phyloP scores from a whole-genome alignment of 2,329 filamentous ascomycete genomes.

The Aspergillus neotritici region DNA sequence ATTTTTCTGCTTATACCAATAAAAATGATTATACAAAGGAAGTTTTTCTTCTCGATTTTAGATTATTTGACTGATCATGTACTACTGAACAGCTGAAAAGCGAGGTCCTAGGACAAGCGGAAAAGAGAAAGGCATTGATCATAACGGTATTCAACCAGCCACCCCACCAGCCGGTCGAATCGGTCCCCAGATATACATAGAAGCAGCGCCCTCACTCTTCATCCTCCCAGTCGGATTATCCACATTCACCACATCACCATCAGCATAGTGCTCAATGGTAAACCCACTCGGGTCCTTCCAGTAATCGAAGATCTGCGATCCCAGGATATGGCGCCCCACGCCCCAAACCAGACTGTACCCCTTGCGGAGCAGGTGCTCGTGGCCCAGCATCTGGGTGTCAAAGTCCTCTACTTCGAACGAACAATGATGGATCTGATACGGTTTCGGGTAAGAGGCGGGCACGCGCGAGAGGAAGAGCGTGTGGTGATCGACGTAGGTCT shows the following conservation, averaged over 20 bases:
- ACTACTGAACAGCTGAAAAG: no score
- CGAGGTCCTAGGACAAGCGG: no score
- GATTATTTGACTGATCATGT: no score
- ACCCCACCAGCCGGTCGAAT: no score
- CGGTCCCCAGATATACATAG: conserved; percentile 41
- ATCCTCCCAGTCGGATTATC: conserved; percentile 44
- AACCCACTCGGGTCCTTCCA: conserved; percentile 61
- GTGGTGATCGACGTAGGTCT: conserved; percentile 51
- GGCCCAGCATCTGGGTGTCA: conserved; percentile 63
- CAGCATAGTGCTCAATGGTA: conserved; percentile 65
- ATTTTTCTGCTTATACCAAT: no score
- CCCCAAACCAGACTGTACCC: conserved; percentile 65
- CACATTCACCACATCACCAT: conserved; percentile 61
- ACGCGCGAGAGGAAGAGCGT: conserved; percentile 44
- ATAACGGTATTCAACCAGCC: no score
- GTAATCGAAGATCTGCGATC: conserved; percentile 68
- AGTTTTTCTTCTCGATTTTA: no score
- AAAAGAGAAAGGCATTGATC: no score
- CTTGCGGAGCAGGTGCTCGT: conserved; percentile 61
- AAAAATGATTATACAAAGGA: no score
- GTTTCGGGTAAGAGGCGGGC: conserved; percentile 25
- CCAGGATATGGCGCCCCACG: conserved; percentile 63
- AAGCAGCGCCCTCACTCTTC: conserved; percentile 30
- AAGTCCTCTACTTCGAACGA: conserved; percentile 68
- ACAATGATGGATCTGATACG: conserved; percentile 58